Conservation (phyloP, 2,329 filamentous ascomycete species). For the Nothophaeocryptopus gaeumannii region DNA sequence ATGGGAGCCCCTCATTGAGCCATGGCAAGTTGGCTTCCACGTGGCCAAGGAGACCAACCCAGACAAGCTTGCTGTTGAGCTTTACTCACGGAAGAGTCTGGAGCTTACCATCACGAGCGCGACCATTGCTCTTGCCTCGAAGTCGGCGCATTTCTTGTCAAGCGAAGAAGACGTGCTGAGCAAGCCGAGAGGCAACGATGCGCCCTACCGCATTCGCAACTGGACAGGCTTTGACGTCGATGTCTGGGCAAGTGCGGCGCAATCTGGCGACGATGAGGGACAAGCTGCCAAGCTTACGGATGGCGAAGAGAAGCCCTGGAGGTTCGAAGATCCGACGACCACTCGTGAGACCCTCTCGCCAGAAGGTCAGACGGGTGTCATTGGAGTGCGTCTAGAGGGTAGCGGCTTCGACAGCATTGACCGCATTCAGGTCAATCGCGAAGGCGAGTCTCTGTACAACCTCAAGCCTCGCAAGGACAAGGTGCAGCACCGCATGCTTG, state of each 20-base stretch:
- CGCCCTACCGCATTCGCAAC: conserved; percentile 90
- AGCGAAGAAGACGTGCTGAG: conserved; percentile 87
- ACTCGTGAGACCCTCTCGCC: conserved; percentile 90
- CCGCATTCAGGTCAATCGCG: conserved; percentile 85
- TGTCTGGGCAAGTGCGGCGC: conserved; percentile 72
- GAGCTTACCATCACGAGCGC: conserved; percentile 91
- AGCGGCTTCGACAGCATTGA: conserved; percentile 91
- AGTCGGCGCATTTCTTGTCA: conserved; percentile 86
- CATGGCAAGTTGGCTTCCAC: conserved; percentile 92
- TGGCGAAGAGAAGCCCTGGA: conserved; percentile 89
- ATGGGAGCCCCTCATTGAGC: conserved; percentile 94
- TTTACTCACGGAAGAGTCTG: conserved; percentile 84
- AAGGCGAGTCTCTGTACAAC: conserved; percentile 88
- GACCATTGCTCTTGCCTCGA: conserved; percentile 87
- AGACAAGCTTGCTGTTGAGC: conserved; percentile 75
- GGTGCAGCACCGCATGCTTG: conserved; percentile 81
- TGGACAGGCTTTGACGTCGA: conserved; percentile 90
- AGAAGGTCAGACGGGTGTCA: conserved; percentile 74
- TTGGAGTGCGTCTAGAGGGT: conserved; percentile 81
- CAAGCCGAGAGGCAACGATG: conserved; percentile 86
- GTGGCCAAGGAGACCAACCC: conserved; percentile 74
- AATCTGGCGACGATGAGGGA: conserved; percentile 58
- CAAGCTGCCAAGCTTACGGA: conserved; percentile 77
- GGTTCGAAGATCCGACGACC: conserved; percentile 93
- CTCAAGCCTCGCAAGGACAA: conserved; percentile 83